Evolutionary conservation across 1,284 basidiomycete species (phyloP).

Genomic region (Fistulinella cinereoalba): DNA sequence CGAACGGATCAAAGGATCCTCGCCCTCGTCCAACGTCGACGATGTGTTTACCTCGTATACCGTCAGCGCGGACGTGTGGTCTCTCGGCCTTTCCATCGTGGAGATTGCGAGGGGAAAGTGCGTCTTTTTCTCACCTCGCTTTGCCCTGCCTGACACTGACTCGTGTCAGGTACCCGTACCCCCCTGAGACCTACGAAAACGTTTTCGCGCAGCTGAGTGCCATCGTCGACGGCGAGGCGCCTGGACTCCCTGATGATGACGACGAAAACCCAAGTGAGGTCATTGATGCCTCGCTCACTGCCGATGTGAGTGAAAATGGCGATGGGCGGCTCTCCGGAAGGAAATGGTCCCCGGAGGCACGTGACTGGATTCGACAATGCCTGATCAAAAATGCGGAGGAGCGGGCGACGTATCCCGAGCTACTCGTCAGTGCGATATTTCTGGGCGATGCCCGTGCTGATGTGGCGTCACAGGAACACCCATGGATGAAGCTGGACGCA

Average conservation of each 20-base stretch:
- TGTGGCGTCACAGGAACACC: constrained; percentile 51
- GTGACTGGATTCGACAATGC: constrained; percentile 62
- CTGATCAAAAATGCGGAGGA: constrained; percentile 75
- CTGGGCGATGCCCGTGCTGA: constrained; percentile 10
- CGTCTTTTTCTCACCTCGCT: constrained; percentile 1
- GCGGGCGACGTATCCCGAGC: constrained; percentile 81
- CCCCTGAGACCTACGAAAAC: constrained; percentile 97
- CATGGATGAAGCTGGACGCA: constrained; percentile 59
- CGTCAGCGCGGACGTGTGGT: constrained; percentile 98
- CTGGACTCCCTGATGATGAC: constrained; percentile 69
- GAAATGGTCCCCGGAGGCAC: constrained; percentile 40
- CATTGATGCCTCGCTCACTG: constrained; percentile 14
- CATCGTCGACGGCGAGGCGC: constrained; percentile 93
- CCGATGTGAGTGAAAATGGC: constrained; percentile 32
- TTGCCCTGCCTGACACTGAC: constrained; percentile 2
- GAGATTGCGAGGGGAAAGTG: constrained; percentile 80
- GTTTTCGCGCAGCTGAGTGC: constrained; percentile 96
- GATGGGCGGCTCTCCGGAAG: constrained; percentile 15
- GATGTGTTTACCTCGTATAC: constrained; percentile 94
- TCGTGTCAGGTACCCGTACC: constrained; percentile 77
- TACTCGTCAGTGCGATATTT: constrained; percentile 53
- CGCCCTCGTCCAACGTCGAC: no score
- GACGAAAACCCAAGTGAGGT: constrained; percentile 24
- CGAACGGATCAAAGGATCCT: constrained; percentile 98
- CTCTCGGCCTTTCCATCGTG: constrained; percentile 91